Evolutionary conservation across 495 filamentous ascomycete genomes (phyloP).

Genomic region (Penicillium turbatum): DNA sequence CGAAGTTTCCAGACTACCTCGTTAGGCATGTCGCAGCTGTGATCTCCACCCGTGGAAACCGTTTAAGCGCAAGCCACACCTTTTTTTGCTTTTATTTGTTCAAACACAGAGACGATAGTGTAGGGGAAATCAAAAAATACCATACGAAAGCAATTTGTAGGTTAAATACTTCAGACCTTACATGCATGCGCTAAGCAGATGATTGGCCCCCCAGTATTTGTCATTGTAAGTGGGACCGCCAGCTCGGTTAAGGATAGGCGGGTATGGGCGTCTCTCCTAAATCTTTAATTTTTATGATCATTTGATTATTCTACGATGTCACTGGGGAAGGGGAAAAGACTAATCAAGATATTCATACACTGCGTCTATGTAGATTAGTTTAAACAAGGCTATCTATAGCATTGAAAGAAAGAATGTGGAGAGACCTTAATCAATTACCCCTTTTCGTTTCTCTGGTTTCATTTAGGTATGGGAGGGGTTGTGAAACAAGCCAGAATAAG

Average conservation of each 20-base stretch:
- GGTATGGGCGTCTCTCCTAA: slow-evolving; percentile 7
- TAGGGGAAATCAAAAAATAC: no score
- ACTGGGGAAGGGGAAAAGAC: no score
- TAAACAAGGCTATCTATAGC: neutral
- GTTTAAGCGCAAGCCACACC: slow-evolving; percentile 29
- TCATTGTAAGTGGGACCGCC: slow-evolving; percentile 20
- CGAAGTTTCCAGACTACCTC: slow-evolving; percentile 18
- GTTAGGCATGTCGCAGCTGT: slow-evolving; percentile 20
- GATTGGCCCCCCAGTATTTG: slow-evolving; percentile 37
- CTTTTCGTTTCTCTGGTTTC: no score
- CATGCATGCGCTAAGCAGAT: neutral
- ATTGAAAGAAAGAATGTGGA: neutral
- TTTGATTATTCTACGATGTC: neutral
- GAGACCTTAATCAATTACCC: neutral
- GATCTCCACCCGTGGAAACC: slow-evolving; percentile 25
- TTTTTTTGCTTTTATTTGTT: slow-evolving; percentile 18
- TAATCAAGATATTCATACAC: no score
- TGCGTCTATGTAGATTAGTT: neutral
- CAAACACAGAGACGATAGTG: no score
- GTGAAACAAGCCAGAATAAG: neutral
- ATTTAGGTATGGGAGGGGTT: neutral
- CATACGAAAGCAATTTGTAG: neutral
- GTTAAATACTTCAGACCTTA: neutral
- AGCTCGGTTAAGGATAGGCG: slow-evolving; percentile 31
- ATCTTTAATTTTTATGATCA: slow-evolving; percentile 3